Evolutionary conservation across 2,329 filamentous ascomycete species (phyloP).

Genomic region (Pleurostoma richardsiae): DNA sequence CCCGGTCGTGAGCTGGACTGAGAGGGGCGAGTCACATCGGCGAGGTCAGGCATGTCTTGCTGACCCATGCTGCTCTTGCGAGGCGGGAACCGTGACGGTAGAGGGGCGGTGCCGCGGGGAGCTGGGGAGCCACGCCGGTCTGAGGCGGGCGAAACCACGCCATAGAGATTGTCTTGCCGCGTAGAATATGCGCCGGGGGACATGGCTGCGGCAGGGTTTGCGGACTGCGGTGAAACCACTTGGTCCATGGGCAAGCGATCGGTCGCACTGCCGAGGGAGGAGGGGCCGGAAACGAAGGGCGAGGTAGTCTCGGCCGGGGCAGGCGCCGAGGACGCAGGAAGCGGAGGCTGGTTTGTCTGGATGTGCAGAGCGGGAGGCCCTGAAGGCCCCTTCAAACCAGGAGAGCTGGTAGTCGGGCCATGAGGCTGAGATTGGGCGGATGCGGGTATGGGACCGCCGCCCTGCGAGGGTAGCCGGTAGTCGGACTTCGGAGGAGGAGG

Average conservation of each 20-base stretch:
- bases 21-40: constrained; percentile 8
- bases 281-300: constrained; percentile 1
- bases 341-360: constrained; percentile 9
- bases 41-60: constrained; percentile 24
- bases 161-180: constrained; percentile 4
- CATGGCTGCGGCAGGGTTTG: constrained; percentile 5
- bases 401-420: background rate
- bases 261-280: constrained; percentile 1
- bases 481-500: background rate
- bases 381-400: constrained; percentile 11
- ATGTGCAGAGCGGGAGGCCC: constrained; percentile 14
- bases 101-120: constrained; percentile 19
- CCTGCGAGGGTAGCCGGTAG: constrained; percentile 11
- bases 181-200: constrained; percentile 9
- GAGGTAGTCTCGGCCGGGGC: constrained; percentile 2
- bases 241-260: constrained; percentile 12
- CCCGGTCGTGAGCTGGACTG: constrained; percentile 20
- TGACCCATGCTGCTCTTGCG: constrained; percentile 59
- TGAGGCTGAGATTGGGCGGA: background rate
- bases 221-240: constrained; percentile 12
- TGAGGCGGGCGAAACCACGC: constrained; percentile 5
- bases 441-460: constrained; percentile 7
- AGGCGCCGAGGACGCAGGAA: background rate
- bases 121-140: constrained; percentile 13
- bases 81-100: constrained; percentile 44